Conservation (phyloP, 2,329 filamentous ascomycete species). For the Alternaria triticimaculans region DNA sequence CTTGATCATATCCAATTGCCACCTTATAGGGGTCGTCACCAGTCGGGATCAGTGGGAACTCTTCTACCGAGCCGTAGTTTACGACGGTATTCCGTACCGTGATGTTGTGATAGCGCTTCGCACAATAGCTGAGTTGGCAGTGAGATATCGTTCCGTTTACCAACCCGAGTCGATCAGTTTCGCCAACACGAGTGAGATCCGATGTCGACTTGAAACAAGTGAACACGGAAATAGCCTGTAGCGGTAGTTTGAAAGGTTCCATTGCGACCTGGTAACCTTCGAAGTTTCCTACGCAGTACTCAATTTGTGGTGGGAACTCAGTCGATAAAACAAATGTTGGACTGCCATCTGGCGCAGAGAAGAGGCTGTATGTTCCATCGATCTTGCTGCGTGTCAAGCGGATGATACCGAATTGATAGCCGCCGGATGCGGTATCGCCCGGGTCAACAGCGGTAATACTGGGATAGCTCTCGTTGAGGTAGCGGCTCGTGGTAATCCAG, state of each 20-base stretch:
- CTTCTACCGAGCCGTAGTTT: neutral
- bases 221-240: accelerated
- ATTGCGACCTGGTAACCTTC: neutral
- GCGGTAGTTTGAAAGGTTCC: neutral
- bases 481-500: no score
- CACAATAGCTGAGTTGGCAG: neutral
- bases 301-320: no score
- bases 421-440: no score
- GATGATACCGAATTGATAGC: no score
- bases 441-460: no score
- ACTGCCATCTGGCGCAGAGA: no score
- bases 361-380: no score
- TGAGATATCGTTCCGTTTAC: neutral
- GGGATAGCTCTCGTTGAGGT: no score
- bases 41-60: neutral
- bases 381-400: no score
- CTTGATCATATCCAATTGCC: neutral
- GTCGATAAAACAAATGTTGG: no score
- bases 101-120: accelerated
- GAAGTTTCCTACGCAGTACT: neutral
- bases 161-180: neutral
- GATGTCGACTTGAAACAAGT: neutral
- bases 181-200: accelerated
- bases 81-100: neutral
- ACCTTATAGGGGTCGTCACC: neutral